Base-by-base conservation (phyloP, 2,329 filamentous ascomycete species). In the Erysiphe pulchra region DNA sequence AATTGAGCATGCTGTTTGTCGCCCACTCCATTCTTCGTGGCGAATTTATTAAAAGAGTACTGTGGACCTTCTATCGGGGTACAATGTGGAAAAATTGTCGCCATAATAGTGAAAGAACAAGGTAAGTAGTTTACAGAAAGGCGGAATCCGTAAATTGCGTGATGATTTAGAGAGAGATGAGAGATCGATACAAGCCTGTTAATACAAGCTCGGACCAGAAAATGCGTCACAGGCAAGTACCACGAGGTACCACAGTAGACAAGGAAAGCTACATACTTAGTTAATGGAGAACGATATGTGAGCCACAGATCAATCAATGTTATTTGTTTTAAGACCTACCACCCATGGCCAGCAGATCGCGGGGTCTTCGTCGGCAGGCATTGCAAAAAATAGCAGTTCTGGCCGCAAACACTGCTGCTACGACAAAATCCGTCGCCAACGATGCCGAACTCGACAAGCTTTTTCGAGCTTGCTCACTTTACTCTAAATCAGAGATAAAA, bases 41-140 rank as follows among this genome's bases (percentile, higher is more conserved):
- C 72, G 45, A 67, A 62, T 56, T 78, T 73, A 55, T 68, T 71
- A 64, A 77, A 73, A 50, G 73, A 75, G 63, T 79, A 79, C 66
- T 72, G 77, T 58, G 75, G 73, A 52, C 74, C 74, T 60, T 78
- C 75, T 66, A 77, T 68, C 58, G 75, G 58, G 53, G 74, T 73
- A 61, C 77, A 78, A 62, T 78, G 73, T 63, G 73, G 77, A 64
- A 77, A 77, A 69, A 77, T 75, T 60, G 73, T 68, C 55, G 67
- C 66, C 20, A 24, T 24, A 24, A 6, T 24, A 24, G 20, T 24
- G 6, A 24, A 24, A 6, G 6, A 6, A 24, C 20, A 24, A 24
- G 6, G 20, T 24, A 24, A 3, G 20, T 3, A 24, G 20, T 24
- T 24, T 24, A 6, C 6, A 6, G 6, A 6, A 24, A 3, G 20